Evolutionary conservation across 768 basidiomycete genomes (phyloP).

Genomic region (Sporobolomyces phaffii): DNA sequence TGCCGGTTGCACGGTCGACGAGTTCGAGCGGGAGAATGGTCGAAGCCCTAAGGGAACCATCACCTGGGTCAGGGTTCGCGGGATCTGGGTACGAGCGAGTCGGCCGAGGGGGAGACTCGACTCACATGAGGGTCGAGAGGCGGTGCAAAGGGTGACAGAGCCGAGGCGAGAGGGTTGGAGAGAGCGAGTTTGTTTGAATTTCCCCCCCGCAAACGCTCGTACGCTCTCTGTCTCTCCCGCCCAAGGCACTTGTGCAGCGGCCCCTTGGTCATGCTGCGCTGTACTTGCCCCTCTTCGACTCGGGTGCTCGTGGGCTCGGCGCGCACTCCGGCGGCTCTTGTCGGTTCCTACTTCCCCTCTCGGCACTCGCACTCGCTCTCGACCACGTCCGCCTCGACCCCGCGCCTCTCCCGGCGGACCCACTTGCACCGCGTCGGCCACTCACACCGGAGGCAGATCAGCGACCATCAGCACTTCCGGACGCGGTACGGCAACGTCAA

Average conservation of each 20-base stretch:
- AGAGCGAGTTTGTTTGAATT: no score
- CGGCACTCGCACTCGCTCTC: neutral
- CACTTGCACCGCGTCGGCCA: neutral
- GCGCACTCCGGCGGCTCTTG: no score
- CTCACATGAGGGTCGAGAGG: neutral
- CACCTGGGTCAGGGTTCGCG: neutral
- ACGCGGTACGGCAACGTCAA: slow-evolving; percentile 24
- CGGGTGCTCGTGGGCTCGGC: neutral
- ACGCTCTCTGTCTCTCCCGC: neutral
- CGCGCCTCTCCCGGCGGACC: no score
- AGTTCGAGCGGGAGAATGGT: slow-evolving; percentile 55
- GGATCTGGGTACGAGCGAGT: neutral
- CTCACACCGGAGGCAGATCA: neutral
- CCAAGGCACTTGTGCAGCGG: no score
- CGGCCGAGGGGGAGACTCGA: neutral
- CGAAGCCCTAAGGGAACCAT: neutral
- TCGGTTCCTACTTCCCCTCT: no score
- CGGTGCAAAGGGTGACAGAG: neutral
- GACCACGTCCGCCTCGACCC: neutral
- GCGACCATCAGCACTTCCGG: slow-evolving; percentile 28
- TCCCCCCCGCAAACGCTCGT: neutral
- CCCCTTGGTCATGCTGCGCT: slow-evolving; percentile 7
- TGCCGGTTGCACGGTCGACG: slow-evolving; percentile 95
- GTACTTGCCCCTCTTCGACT: slow-evolving; percentile 3
- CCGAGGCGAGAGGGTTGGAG: neutral